Percentiles rank a stretch among this genome's conserved stretches.
Evolutionary conservation across 768 basidiomycete genomes (phyloP).

Genomic region (Daedaleopsis sinensis): DNA sequence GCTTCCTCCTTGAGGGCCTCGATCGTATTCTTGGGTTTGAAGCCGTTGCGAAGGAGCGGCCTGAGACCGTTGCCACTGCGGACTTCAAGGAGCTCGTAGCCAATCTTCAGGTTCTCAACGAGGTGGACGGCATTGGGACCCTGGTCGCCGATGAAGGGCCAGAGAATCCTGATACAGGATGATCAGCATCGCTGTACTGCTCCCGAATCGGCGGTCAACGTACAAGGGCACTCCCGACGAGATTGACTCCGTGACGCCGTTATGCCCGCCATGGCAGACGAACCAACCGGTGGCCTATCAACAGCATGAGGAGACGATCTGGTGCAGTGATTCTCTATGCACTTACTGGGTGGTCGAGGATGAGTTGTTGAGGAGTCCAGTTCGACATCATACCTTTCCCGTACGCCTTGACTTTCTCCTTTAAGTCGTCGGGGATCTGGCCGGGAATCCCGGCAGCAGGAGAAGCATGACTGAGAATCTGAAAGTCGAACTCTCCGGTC

Average conservation of each 20-base stretch:
- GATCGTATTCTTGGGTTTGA: slow-evolving; percentile 20
- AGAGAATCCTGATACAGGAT: slow-evolving; percentile 25
- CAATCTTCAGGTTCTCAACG: slow-evolving; percentile 24
- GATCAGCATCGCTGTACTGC: too few species aligned
- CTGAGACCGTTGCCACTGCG: slow-evolving; percentile 23
- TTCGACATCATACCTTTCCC: slow-evolving; percentile 21
- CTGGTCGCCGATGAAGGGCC: slow-evolving; percentile 31
- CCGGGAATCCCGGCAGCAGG: not conserved
- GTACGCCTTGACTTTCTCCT: slow-evolving; percentile 20
- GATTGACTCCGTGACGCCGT: slow-evolving; percentile 27
- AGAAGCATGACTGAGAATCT: slow-evolving; percentile 28
- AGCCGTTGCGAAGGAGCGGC: slow-evolving; percentile 21
- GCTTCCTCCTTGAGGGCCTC: slow-evolving; percentile 27
- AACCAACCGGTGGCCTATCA: slow-evolving; percentile 30
- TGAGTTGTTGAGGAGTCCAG: slow-evolving; percentile 30
- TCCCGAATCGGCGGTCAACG: not conserved
- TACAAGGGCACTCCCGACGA: slow-evolving; percentile 20
- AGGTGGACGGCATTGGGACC: slow-evolving; percentile 25
- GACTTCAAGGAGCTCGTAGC: slow-evolving; percentile 32
- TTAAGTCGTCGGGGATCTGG: slow-evolving; percentile 18
- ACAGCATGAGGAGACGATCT: not conserved
- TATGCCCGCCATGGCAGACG: slow-evolving; percentile 30
- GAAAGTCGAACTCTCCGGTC: too few species aligned
- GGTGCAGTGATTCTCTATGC: not conserved
- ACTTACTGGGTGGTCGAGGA: slow-evolving; percentile 27